phyloP scores from a whole-genome alignment of 1,284 basidiomycete genomes.

The Fomitopsis schrenkii region DNA sequence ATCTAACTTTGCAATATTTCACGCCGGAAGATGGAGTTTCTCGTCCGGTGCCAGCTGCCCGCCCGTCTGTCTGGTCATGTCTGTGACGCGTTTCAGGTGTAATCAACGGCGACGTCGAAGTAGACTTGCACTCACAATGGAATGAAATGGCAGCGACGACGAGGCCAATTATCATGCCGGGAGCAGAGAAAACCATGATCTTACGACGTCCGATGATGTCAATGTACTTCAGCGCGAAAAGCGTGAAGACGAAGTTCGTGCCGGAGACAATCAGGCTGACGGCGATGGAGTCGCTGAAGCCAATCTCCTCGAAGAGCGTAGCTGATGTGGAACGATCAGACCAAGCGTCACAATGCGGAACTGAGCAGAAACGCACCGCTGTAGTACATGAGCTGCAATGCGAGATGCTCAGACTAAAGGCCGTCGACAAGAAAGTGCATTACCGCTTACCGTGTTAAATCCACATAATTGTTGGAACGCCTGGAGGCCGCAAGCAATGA shows the following conservation, averaged over 20 bases:
- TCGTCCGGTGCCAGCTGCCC: constrained; percentile 41
- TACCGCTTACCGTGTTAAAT: constrained; percentile 39
- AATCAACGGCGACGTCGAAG: background rate
- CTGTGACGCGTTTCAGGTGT: constrained; percentile 28
- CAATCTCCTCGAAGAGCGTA: constrained; percentile 76
- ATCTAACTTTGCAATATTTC: too few relatives aligned
- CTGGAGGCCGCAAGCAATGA: constrained; percentile 76
- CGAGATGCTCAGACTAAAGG: background rate
- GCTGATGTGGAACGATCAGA: constrained; percentile 29
- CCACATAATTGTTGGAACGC: constrained; percentile 82
- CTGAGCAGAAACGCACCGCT: constrained; percentile 30
- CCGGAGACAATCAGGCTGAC: constrained; percentile 76
- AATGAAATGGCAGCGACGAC: constrained; percentile 72
- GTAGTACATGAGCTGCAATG: constrained; percentile 63
- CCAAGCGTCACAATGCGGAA: background rate
- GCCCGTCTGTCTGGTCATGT: constrained; percentile 63
- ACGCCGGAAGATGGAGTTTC: too few relatives aligned
- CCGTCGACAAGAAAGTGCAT: background rate
- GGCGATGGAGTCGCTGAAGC: constrained; percentile 77
- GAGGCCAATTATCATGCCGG: constrained; percentile 75
- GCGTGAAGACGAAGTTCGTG: constrained; percentile 81
- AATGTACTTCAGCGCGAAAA: constrained; percentile 79
- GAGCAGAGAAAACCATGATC: constrained; percentile 76
- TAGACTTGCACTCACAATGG: constrained; percentile 49
- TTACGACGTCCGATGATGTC: constrained; percentile 74